Conservation (phyloP, 495 filamentous ascomycete species). For the Bryoglossum gracile region DNA sequence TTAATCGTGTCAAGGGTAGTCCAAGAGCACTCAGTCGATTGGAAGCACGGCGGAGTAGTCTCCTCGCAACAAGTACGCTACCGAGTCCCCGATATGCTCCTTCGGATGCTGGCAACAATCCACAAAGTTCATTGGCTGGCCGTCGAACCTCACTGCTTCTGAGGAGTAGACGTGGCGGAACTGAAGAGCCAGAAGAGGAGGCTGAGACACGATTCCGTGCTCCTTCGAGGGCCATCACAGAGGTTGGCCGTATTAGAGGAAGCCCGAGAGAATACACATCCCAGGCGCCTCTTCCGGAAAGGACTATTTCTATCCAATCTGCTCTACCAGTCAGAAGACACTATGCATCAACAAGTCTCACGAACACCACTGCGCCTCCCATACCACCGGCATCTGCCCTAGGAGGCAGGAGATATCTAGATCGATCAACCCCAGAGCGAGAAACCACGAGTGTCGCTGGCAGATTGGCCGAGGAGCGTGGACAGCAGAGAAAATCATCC, state of each 20-base stretch:
- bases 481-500: constrained; percentile 21
- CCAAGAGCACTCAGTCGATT: constrained; percentile 60
- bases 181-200: constrained; percentile 42
- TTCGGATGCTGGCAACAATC: constrained; percentile 22
- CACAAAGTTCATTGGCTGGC: constrained; percentile 25
- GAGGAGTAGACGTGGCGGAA: constrained; percentile 36
- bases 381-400: constrained; percentile 14
- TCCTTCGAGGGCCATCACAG: constrained; percentile 50
- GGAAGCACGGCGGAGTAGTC: constrained; percentile 62
- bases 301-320: constrained; percentile 13
- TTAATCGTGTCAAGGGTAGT: constrained; percentile 41
- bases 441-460: constrained; percentile 32
- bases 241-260: constrained; percentile 34
- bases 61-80: constrained; percentile 35
- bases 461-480: constrained; percentile 36
- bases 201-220: constrained; percentile 39
- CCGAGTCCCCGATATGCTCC: constrained; percentile 26
- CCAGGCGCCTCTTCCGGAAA: constrained; percentile 20
- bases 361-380: constrained; percentile 9
- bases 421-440: constrained; percentile 35
- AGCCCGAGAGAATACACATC: constrained; percentile 21
- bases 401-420: constrained; percentile 37
- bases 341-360: constrained; percentile 19
- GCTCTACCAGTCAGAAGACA: constrained; percentile 24
- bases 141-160: constrained; percentile 39